phyloP scores from a whole-genome alignment of 306 rosid genomes.

The Adenanthera pavonina region DNA sequence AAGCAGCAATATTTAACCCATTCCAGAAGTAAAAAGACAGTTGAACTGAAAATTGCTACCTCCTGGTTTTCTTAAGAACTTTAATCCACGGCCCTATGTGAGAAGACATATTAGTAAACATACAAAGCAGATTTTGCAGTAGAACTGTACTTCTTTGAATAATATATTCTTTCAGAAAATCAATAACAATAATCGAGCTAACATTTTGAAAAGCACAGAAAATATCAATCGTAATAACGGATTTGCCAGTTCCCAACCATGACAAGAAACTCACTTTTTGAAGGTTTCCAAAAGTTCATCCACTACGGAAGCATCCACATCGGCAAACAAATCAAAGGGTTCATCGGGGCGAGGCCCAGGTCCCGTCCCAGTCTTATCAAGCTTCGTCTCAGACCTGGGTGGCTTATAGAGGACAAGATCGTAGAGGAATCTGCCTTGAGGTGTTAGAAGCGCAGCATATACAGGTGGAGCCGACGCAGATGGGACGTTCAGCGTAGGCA shows the following conservation, averaged over 20 bases:
- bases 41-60: not conserved
- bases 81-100: not conserved
- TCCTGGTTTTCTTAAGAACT: not conserved
- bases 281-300: conserved; percentile 74
- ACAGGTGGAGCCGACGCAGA: conserved; percentile 56
- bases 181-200: not conserved
- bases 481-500: conserved; percentile 67
- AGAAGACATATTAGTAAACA: not conserved
- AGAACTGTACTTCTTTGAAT: not conserved
- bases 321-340: conserved; percentile 67
- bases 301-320: conserved; percentile 78
- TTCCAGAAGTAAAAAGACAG: not conserved
- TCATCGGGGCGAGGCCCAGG: conserved; percentile 53
- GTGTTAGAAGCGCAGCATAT: conserved; percentile 80
- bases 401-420: conserved; percentile 73
- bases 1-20: not conserved
- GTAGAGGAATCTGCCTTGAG: conserved; percentile 85
- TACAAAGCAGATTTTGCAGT: conserved; percentile 2
- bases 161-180: not conserved
- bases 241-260: no score
- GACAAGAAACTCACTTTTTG: conserved; percentile 61
- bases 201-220: not conserved
- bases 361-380: conserved; percentile 62
- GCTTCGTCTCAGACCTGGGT: conserved; percentile 61
- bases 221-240: not conserved